A percentile compares a stretch with the other conserved stretches of the same genome.
These are phyloP conservation scores for Penicillium lividum DNA, from an alignment of 495 filamentous ascomycete species.

Conservation along the genomic window DNA sequence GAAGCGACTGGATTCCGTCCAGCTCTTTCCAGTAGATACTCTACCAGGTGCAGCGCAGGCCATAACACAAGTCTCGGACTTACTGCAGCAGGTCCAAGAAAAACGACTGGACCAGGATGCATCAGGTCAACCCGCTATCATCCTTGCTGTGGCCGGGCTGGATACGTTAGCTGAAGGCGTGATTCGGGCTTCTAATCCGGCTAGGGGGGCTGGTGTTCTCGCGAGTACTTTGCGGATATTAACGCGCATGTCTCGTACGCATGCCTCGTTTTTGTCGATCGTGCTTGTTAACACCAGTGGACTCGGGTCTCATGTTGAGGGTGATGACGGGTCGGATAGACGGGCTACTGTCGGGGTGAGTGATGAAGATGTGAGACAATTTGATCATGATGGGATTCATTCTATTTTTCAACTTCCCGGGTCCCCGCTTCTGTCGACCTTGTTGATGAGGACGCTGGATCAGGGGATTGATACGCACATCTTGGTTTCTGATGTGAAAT, in stretches of 20 bases:
- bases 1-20: slow-evolving; percentile 37
- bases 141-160: slow-evolving; percentile 42
- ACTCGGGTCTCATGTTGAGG: slow-evolving; percentile 27
- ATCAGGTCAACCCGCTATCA: slow-evolving; percentile 7
- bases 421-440: slow-evolving; percentile 27
- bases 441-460: slow-evolving; percentile 44
- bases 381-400: slow-evolving; percentile 29
- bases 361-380: slow-evolving; percentile 10
- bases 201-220: slow-evolving; percentile 39
- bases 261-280: slow-evolving; percentile 34
- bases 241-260: slow-evolving; percentile 33
- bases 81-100: slow-evolving; percentile 24
- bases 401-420: slow-evolving; percentile 35
- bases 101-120: slow-evolving; percentile 4
- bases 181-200: slow-evolving; percentile 43
- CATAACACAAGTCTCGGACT: slow-evolving; percentile 34
- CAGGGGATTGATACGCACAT: slow-evolving; percentile 46
- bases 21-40: slow-evolving; percentile 41
- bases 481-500: slow-evolving; percentile 33
- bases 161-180: slow-evolving; percentile 42
- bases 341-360: neutral
- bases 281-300: slow-evolving; percentile 44
- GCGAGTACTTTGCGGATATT: slow-evolving; percentile 35
- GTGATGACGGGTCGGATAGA: neutral
- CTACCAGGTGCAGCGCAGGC: slow-evolving; percentile 38